These are phyloP conservation scores for Sporisorium sorghi DNA, from an alignment of 1,284 basidiomycete species.

Conservation along the genomic window DNA sequence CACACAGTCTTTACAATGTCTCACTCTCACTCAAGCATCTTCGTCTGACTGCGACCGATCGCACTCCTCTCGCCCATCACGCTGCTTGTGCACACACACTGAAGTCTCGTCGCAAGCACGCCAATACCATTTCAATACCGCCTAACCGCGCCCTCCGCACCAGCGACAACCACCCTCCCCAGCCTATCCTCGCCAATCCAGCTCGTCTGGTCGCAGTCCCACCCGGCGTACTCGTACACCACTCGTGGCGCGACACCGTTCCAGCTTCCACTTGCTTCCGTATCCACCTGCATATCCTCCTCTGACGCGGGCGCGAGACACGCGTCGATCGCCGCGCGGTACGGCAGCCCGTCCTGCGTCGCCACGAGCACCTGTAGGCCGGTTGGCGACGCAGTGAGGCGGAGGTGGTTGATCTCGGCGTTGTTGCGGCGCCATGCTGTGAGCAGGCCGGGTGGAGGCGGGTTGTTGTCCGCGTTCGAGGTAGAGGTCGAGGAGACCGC, in stretches of 20 bases:
- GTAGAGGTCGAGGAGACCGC: conserved; percentile 61
- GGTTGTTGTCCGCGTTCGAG: no score
- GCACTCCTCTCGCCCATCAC: neutral
- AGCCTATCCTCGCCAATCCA: conserved; percentile 30
- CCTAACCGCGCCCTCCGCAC: conserved; percentile 43
- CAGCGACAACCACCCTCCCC: conserved; percentile 39
- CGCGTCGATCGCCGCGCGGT: conserved; percentile 21
- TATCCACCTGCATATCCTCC: neutral
- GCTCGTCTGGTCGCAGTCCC: conserved; percentile 56
- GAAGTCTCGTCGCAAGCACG: neutral
- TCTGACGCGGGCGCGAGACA: neutral
- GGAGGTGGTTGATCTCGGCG: conserved; percentile 19
- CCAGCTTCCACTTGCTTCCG: neutral
- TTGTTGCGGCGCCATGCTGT: conserved; percentile 39
- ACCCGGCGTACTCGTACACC: conserved; percentile 51
- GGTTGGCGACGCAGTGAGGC: neutral
- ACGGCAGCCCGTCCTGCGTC: conserved; percentile 60
- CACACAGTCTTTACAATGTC: no score
- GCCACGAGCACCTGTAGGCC: conserved; percentile 35
- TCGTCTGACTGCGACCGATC: no score
- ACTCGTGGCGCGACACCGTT: conserved; percentile 18
- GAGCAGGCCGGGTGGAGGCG: conserved; percentile 21
- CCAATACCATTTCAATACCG: no score
- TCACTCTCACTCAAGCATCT: no score
- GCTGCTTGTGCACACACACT: neutral